phyloP scores from a whole-genome alignment of 2,329 filamentous ascomycete species.

The Venturia asperata region DNA sequence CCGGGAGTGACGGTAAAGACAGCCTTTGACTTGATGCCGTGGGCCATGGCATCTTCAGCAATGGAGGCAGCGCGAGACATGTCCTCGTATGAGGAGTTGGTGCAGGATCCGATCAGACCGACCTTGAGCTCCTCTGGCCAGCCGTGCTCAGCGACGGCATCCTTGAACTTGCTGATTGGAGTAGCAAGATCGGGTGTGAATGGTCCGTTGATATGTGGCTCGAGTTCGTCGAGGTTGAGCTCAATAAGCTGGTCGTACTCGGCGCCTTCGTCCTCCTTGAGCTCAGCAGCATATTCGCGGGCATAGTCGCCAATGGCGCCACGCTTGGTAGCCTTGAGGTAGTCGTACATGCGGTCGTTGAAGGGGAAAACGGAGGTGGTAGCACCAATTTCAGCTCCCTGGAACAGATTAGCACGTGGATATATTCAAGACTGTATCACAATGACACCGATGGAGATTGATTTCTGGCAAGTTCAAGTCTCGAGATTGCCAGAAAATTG shows the following conservation, averaged over 20 bases:
- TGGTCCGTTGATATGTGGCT: constrained; percentile 97
- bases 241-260: constrained; percentile 96
- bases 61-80: constrained; percentile 93
- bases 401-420: neutral
- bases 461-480: neutral
- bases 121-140: constrained; percentile 98
- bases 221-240: constrained; percentile 88
- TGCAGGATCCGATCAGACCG: constrained; percentile 96
- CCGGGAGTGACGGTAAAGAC: constrained; percentile 93
- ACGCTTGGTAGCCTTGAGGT: constrained; percentile 86
- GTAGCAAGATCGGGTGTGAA: constrained; percentile 98
- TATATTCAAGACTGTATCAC: neutral
- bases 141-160: constrained; percentile 85
- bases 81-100: constrained; percentile 82
- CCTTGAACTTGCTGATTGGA: constrained; percentile 94
- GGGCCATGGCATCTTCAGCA: constrained; percentile 79
- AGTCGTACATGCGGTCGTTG: constrained; percentile 97
- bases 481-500: neutral
- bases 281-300: constrained; percentile 73
- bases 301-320: constrained; percentile 85
- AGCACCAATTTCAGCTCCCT: constrained; percentile 51
- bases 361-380: constrained; percentile 96
- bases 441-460: neutral
- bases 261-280: constrained; percentile 79
- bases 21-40: constrained; percentile 89